Evolutionary conservation across 257 asterid species (phyloP), one percentile per base, ranked within the genome.

Genomic region (Lavandula angustifolia): DNA sequence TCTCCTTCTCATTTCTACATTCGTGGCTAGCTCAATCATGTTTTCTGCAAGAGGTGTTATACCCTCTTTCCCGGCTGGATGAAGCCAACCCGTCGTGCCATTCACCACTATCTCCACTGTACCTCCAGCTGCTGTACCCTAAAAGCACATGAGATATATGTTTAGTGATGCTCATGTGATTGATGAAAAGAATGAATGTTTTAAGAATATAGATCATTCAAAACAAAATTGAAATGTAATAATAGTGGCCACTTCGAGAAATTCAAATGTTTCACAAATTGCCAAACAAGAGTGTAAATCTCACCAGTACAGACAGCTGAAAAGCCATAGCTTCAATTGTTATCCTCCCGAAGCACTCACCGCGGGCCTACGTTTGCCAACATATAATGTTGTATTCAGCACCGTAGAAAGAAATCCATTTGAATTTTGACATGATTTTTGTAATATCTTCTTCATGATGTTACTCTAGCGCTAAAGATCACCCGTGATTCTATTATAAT

Each of bases 41-140:
- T 84, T 92, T 64, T 80, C 80, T 14, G 96, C 95, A 33, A 92
- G 95, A 41, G 92, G 85, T 10, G 74, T 75, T 44, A 92, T 65
- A 3, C 99, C 99, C 61, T 89, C 97, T 84, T 92, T 92, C 44
- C 99, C 99, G 38, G 87, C 83, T 4, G 96, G 95, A 70, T 92
- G 96, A 62, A 92, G 77, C 84, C 82, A 78, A 37, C 99, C 99
- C 0, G 97, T 94, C 33, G 91, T 80, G 49, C 92, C 91, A 29
- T 94, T 83, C 4, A 86, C 84, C 3, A 94, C 95, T 33, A 94
- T 90, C 81, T 94, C 99, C 62, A 40, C 78, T 34, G 97, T 90
- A 60, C 99, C 99, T 53, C 99, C 99, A 58, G 99, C 97, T 56
- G 99, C 96, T 6, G 99, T 92, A 8, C 99, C 99, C 99, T 92